Percentiles rank a stretch among this genome's conserved stretches.
phyloP scores from a whole-genome alignment of 1,284 basidiomycete species.

The Rhodotorula sp. region DNA sequence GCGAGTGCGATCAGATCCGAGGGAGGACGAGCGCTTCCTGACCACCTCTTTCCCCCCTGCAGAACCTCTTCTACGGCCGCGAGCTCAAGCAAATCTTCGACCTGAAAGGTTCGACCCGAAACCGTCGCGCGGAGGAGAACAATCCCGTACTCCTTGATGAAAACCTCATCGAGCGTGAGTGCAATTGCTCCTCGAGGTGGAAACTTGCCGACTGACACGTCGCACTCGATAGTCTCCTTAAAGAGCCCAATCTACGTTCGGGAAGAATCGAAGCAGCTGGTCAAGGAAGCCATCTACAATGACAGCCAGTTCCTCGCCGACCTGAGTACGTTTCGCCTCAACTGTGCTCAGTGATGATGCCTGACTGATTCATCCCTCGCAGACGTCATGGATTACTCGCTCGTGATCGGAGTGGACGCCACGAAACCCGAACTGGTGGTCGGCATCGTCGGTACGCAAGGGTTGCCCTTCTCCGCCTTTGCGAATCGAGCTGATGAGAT shows the following conservation, averaged over 20 bases:
- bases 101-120: conserved; percentile 80
- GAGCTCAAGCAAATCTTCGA: conserved; percentile 73
- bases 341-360: too few relatives aligned
- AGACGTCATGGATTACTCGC: conserved; percentile 97
- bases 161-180: conserved; percentile 51
- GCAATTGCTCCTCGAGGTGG: conserved; percentile 44
- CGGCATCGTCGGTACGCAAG: conserved; percentile 83
- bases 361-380: background rate
- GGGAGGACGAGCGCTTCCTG: too few relatives aligned
- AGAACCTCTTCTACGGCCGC: conserved; percentile 87
- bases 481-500: conserved; percentile 24
- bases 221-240: conserved; percentile 41
- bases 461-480: background rate
- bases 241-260: conserved; percentile 83
- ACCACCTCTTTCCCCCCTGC: background rate
- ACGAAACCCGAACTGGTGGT: conserved; percentile 63
- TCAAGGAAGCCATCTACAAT: conserved; percentile 86
- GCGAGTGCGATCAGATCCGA: background rate
- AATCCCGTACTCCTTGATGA: conserved; percentile 93
- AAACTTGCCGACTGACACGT: conserved; percentile 3
- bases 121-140: conserved; percentile 82
- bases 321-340: conserved; percentile 55
- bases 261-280: conserved; percentile 89
- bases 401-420: conserved; percentile 89
- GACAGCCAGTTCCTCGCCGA: conserved; percentile 83